Percentiles rank a stretch among this genome's conserved stretches.
Conservation (phyloP, 2,329 filamentous ascomycete genomes). For the Emergomyces africanus region DNA sequence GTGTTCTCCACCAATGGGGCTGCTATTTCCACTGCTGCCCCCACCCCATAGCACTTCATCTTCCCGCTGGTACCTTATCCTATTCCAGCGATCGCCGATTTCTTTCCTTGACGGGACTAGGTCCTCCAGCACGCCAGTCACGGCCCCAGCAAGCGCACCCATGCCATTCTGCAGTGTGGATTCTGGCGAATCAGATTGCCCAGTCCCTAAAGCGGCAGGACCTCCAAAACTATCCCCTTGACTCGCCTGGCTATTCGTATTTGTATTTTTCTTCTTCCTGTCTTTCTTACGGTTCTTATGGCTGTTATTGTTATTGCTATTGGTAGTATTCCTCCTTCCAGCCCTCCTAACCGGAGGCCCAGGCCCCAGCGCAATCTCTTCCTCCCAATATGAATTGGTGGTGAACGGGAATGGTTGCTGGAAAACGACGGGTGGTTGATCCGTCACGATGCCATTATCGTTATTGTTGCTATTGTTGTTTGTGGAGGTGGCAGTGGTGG, state of each 20-base stretch:
- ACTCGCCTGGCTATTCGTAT: too few species aligned
- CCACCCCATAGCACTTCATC: slow-evolving; percentile 66
- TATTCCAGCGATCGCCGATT: slow-evolving; percentile 59
- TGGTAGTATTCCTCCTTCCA: slow-evolving; percentile 36
- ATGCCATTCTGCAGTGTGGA: neutral
- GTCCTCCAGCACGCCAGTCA: slow-evolving; percentile 4
- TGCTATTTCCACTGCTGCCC: neutral
- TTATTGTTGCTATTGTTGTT: slow-evolving; percentile 26
- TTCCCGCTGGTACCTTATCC: slow-evolving; percentile 67
- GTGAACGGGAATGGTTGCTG: slow-evolving; percentile 65
- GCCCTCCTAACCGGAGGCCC: slow-evolving; percentile 51
- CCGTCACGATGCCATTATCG: slow-evolving; percentile 37
- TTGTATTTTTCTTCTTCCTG: slow-evolving; percentile 16
- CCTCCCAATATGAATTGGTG: slow-evolving; percentile 79
- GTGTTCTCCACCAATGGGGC: neutral
- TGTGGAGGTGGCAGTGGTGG: slow-evolving; percentile 37
- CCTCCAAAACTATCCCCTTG: slow-evolving; percentile 8
- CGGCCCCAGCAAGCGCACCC: slow-evolving; percentile 5
- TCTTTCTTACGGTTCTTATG: slow-evolving; percentile 27
- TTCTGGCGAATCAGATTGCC: neutral
- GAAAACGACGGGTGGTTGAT: slow-evolving; percentile 56
- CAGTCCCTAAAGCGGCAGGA: neutral
- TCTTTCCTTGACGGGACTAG: slow-evolving; percentile 24
- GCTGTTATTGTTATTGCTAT: slow-evolving; percentile 36
- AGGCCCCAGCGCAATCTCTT: slow-evolving; percentile 76